A percentile compares a stretch with the other conserved stretches of the same genome.
Evolutionary conservation across 768 basidiomycete genomes (phyloP).

Genomic region (Amanita jacksonii): DNA sequence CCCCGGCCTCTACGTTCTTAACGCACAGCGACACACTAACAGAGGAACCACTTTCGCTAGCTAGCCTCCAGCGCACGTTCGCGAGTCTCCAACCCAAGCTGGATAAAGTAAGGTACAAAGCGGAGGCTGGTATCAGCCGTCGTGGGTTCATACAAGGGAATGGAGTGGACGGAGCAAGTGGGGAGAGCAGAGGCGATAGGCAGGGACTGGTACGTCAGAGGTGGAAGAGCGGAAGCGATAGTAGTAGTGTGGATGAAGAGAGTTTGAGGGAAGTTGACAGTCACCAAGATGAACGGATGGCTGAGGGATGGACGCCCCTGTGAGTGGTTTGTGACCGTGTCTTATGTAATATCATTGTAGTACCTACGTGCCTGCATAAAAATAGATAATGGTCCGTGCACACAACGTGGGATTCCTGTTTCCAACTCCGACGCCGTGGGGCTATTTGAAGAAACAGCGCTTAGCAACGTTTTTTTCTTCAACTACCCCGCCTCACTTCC

Average conservation of each 20-base stretch:
- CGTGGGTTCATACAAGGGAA: conserved; percentile 43
- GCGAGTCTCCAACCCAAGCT: conserved; percentile 35
- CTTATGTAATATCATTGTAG: background rate
- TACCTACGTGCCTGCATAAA: no score
- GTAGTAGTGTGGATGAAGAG: conserved; percentile 7
- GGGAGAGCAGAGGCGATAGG: conserved; percentile 28
- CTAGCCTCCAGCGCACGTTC: conserved; percentile 25
- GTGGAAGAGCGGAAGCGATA: conserved; percentile 5
- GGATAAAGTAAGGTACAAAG: conserved; percentile 60
- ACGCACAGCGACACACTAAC: background rate
- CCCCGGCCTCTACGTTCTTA: background rate
- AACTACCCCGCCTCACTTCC: background rate
- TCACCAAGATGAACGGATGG: no score
- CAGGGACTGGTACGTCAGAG: background rate
- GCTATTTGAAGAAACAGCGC: background rate
- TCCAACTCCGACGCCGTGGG: conserved; percentile 3
- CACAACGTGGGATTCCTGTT: background rate
- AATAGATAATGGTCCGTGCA: background rate
- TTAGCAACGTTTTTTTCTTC: no score
- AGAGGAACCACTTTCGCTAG: conserved; percentile 35
- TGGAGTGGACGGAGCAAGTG: conserved; percentile 19
- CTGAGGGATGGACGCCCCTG: conserved; percentile 22
- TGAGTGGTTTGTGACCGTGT: background rate
- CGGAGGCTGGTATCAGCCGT: conserved; percentile 55
- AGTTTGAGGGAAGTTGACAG: background rate